These are phyloP conservation scores for Daldinia eschscholtzii DNA, from an alignment of 2,329 filamentous ascomycete species.

Conservation along the genomic window DNA sequence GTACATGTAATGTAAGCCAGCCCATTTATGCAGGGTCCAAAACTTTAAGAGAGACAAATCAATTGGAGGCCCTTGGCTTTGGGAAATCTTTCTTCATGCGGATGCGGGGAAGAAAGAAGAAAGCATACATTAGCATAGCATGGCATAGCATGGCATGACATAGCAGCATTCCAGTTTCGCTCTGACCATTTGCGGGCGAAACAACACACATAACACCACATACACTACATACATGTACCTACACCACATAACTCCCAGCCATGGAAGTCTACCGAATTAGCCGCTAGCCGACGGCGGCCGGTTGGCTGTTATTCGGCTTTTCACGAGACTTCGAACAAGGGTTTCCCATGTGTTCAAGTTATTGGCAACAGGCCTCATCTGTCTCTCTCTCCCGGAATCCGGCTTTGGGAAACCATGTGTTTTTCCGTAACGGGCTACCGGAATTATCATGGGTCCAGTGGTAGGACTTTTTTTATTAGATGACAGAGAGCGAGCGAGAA, in stretches of 20 bases:
- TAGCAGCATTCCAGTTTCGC: conserved; percentile 13
- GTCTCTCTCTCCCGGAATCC: conserved; percentile 6
- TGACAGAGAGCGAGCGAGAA: neutral
- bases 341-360: neutral
- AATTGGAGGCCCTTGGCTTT: conserved; percentile 10
- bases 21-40: conserved; percentile 36
- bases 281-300: conserved; percentile 32
- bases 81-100: conserved; percentile 3
- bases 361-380: neutral
- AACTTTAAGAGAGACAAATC: neutral
- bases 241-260: neutral
- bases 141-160: neutral
- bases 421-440: conserved; percentile 17
- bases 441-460: conserved; percentile 8
- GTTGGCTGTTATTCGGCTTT: conserved; percentile 25
- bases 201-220: neutral
- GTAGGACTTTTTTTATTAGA: conserved; percentile 8
- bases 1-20: conserved; percentile 16
- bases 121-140: neutral
- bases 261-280: conserved; percentile 37
- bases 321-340: conserved; percentile 20
- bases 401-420: conserved; percentile 7
- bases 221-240: too few relatives aligned
- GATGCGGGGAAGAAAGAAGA: conserved; percentile 6
- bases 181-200: conserved; percentile 7